These are phyloP conservation scores for Flaveria bidentis DNA, from an alignment of 129 eudicot species.

Conservation along the genomic window DNA sequence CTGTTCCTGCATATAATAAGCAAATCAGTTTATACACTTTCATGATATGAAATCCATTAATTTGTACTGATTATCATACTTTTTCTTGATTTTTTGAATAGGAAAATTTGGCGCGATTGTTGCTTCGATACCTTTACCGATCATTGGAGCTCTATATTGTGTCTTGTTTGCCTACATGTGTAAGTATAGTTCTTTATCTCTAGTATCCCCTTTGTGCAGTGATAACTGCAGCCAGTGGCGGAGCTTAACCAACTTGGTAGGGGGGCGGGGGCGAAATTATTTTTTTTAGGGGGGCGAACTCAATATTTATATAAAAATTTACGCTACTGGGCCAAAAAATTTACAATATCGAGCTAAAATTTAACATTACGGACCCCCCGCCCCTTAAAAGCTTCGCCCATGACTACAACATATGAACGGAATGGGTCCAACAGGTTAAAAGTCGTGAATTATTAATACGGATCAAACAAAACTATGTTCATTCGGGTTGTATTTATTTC, in stretches of 20 bases:
- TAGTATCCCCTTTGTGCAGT: background rate
- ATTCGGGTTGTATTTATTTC: background rate
- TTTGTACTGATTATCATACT: background rate
- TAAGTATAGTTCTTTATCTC: constrained; percentile 36
- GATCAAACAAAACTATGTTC: background rate
- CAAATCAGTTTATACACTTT: background rate
- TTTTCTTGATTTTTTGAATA: constrained; percentile 30
- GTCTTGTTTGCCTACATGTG: constrained; percentile 84
- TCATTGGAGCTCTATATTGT: constrained; percentile 87
- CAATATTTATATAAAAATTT: no score
- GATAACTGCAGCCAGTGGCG: constrained; percentile 17
- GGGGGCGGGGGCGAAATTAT: no score
- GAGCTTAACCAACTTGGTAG: no score
- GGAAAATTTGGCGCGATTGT: constrained; percentile 92
- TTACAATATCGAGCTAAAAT: no score
- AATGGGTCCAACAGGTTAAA: background rate
- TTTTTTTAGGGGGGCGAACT: no score
- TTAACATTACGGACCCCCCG: no score
- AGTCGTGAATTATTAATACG: background rate
- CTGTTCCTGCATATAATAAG: constrained; percentile 3
- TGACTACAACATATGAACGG: background rate
- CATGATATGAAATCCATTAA: no score
- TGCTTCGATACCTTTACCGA: constrained; percentile 92
- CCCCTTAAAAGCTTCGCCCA: no score
- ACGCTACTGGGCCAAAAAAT: no score